Conservation (phyloP, 2,329 filamentous ascomycete species). For the Phialophora chinensis region DNA sequence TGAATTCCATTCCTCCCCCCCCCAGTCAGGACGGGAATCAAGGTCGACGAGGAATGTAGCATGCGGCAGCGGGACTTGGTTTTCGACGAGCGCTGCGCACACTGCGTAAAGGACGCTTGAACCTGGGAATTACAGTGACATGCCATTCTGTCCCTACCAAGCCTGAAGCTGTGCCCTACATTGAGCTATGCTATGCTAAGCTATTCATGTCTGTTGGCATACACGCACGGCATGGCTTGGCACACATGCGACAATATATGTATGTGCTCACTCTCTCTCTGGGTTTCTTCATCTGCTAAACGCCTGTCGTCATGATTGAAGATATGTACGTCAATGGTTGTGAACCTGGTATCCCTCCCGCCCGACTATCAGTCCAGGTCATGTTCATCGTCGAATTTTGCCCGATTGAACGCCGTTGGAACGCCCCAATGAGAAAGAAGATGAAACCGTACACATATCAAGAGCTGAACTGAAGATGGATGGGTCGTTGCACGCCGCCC, state of each 20-base stretch:
- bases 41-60: too few relatives aligned
- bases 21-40: too few relatives aligned
- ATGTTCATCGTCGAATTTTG: constrained; percentile 1
- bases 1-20: too few relatives aligned
- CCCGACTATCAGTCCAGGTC: neutral
- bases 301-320: neutral
- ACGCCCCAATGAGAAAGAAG: neutral
- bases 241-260: neutral
- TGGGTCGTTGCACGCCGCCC: too few relatives aligned
- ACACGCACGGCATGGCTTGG: neutral
- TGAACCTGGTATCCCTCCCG: neutral
- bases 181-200: neutral
- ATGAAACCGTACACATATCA: neutral
- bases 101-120: too few relatives aligned
- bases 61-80: too few relatives aligned
- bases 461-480: neutral
- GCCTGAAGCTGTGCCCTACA: neutral
- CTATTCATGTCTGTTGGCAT: neutral
- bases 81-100: too few relatives aligned
- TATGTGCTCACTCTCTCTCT: neutral
- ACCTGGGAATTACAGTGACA: neutral
- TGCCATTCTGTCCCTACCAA: neutral
- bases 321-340: neutral
- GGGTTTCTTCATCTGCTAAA: neutral
- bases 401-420: neutral